These are phyloP conservation scores for Talaromyces sp. DNA, from an alignment of 2,329 filamentous ascomycete genomes.

Conservation along the genomic window DNA sequence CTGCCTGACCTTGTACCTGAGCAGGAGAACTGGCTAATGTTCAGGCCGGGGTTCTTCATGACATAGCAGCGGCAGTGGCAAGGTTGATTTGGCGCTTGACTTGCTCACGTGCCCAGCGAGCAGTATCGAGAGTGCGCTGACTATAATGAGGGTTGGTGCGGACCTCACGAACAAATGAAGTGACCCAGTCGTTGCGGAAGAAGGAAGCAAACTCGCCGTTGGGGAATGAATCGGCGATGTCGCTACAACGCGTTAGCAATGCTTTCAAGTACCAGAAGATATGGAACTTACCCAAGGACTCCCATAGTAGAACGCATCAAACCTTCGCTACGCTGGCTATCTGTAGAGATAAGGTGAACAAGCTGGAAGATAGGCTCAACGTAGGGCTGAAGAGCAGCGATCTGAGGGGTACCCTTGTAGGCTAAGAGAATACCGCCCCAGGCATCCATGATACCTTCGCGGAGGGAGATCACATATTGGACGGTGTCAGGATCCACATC, in stretches of 20 bases:
- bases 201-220: slow-evolving; percentile 78
- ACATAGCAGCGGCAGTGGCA: slow-evolving; percentile 38
- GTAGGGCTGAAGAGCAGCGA: slow-evolving; percentile 68
- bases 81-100: slow-evolving; percentile 75
- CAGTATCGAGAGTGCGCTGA: slow-evolving; percentile 82
- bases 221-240: slow-evolving; percentile 90
- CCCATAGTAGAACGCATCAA: slow-evolving; percentile 94
- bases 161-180: slow-evolving; percentile 84
- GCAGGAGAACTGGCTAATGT: neutral
- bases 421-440: slow-evolving; percentile 96
- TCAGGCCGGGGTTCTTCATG: slow-evolving; percentile 26
- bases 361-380: slow-evolving; percentile 84
- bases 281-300: slow-evolving; percentile 75
- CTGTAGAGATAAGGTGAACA: slow-evolving; percentile 73
- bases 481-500: slow-evolving; percentile 93
- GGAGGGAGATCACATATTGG: slow-evolving; percentile 90
- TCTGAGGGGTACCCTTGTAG: slow-evolving; percentile 68
- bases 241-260: slow-evolving; percentile 52
- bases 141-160: slow-evolving; percentile 84
- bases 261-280: neutral
- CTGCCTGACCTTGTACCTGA: neutral
- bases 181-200: slow-evolving; percentile 91
- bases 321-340: slow-evolving; percentile 84
- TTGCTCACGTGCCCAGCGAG: slow-evolving; percentile 94
- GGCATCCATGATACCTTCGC: slow-evolving; percentile 98